These are phyloP conservation scores for Monilinia polystroma DNA, from an alignment of 2,329 filamentous ascomycete species.

Conservation along the genomic window DNA sequence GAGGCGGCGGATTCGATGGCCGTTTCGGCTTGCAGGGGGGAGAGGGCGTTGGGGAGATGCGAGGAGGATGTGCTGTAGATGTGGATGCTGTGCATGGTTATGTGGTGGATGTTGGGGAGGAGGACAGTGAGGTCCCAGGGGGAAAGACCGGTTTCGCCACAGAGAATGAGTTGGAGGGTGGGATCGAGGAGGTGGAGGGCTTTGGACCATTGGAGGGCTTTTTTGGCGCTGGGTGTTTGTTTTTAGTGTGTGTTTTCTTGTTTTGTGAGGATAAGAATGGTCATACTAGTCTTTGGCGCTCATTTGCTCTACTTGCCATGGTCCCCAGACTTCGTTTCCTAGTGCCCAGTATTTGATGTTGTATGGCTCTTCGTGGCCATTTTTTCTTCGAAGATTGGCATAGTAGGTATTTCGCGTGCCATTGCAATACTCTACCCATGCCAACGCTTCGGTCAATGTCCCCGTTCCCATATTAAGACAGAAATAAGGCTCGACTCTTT, in stretches of 20 bases:
- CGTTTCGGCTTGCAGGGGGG: constrained; percentile 61
- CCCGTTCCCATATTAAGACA: constrained; percentile 81
- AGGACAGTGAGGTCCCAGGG: constrained; percentile 64
- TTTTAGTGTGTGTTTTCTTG: not conserved
- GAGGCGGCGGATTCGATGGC: constrained; percentile 61
- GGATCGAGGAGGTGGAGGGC: constrained; percentile 59
- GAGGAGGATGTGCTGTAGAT: constrained; percentile 54
- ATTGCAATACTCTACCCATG: constrained; percentile 87
- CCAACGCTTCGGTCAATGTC: constrained; percentile 56
- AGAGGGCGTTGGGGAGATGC: constrained; percentile 53
- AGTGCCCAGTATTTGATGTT: constrained; percentile 84
- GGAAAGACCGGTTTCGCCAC: constrained; percentile 59
- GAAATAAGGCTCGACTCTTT: constrained; percentile 73
- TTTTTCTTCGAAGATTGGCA: constrained; percentile 73
- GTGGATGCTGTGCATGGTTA: constrained; percentile 68
- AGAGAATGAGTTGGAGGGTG: constrained; percentile 59
- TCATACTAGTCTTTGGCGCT: constrained; percentile 52
- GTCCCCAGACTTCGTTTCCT: constrained; percentile 62
- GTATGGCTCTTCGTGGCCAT: constrained; percentile 75
- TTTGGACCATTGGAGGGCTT: constrained; percentile 59
- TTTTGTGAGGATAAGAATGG: not conserved
- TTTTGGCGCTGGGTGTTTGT: constrained; percentile 43
- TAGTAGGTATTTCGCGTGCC: constrained; percentile 74
- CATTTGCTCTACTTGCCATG: constrained; percentile 54
- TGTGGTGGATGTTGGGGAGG: constrained; percentile 58